phyloP scores from a whole-genome alignment of 140 eudicot species.

The Senecio squalidus region DNA sequence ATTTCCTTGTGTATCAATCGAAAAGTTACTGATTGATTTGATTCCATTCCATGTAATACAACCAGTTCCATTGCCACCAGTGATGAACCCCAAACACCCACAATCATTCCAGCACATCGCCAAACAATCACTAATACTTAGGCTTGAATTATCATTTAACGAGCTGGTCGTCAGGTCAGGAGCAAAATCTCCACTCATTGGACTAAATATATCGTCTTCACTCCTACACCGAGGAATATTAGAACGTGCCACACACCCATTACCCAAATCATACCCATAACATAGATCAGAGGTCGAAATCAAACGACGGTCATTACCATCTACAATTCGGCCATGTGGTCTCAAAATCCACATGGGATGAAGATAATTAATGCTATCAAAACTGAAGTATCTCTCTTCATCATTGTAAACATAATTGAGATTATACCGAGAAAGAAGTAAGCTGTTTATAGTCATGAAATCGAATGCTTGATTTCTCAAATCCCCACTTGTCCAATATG shows the following conservation, averaged over 20 bases:
- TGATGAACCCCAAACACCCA: slow-evolving; percentile 31
- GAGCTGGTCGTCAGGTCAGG: neutral
- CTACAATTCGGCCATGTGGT: slow-evolving; percentile 15
- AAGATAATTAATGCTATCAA: neutral
- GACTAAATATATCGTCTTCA: slow-evolving; percentile 8
- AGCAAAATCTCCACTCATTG: slow-evolving; percentile 12
- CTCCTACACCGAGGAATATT: slow-evolving; percentile 24
- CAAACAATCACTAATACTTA: slow-evolving; percentile 42
- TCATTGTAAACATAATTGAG: slow-evolving; percentile 17
- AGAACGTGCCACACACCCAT: slow-evolving; percentile 27
- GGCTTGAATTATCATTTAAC: slow-evolving; percentile 22
- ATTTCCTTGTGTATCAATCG: slow-evolving; percentile 24
- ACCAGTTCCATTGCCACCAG: slow-evolving; percentile 13
- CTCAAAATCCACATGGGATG: slow-evolving; percentile 31
- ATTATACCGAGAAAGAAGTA: neutral
- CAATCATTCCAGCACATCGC: slow-evolving; percentile 46
- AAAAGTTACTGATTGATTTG: slow-evolving; percentile 23
- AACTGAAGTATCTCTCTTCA: slow-evolving; percentile 28
- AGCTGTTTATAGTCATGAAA: slow-evolving; percentile 5
- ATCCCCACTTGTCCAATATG: slow-evolving; percentile 40
- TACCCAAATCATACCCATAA: slow-evolving; percentile 28
- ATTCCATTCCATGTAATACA: slow-evolving; percentile 26
- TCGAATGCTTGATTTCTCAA: slow-evolving; percentile 13
- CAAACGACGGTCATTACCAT: neutral
- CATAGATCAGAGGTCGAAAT: slow-evolving; percentile 10